Conservation (phyloP, 2,329 filamentous ascomycete genomes). For the Cercospora beticola region DNA sequence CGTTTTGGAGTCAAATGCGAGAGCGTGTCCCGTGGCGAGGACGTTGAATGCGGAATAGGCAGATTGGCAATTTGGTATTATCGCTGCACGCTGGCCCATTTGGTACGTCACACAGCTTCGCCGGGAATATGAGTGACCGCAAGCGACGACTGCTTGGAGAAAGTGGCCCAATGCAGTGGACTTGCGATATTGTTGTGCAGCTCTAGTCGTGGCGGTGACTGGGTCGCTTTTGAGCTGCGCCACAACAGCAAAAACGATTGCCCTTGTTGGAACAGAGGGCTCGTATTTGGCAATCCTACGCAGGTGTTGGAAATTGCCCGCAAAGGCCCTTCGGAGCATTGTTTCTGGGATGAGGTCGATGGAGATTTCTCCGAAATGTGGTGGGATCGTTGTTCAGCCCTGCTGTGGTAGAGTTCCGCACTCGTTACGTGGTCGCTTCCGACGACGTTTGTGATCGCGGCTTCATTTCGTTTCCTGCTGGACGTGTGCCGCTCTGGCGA, state of each 20-base stretch:
- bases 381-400: not conserved
- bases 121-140: not conserved
- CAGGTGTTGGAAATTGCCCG: not conserved
- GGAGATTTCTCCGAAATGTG: not conserved
- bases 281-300: not conserved
- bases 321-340: not conserved
- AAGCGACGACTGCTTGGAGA: not conserved
- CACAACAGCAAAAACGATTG: not conserved
- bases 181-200: not conserved
- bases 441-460: conserved; percentile 2
- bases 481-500: not conserved
- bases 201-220: not conserved
- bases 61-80: not conserved
- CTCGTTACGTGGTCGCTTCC: not conserved
- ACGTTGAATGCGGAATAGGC: not conserved
- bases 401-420: not conserved
- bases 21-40: not conserved
- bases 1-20: not conserved
- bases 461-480: not conserved
- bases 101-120: not conserved
- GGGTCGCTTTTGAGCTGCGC: not conserved
- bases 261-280: not conserved
- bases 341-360: not conserved
- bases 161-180: not conserved
- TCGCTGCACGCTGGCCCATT: not conserved